A percentile compares a stretch with the other conserved stretches of the same genome.
Conservation (phyloP, 495 filamentous ascomycete species). For the Friedmanniomyces endolithicus region DNA sequence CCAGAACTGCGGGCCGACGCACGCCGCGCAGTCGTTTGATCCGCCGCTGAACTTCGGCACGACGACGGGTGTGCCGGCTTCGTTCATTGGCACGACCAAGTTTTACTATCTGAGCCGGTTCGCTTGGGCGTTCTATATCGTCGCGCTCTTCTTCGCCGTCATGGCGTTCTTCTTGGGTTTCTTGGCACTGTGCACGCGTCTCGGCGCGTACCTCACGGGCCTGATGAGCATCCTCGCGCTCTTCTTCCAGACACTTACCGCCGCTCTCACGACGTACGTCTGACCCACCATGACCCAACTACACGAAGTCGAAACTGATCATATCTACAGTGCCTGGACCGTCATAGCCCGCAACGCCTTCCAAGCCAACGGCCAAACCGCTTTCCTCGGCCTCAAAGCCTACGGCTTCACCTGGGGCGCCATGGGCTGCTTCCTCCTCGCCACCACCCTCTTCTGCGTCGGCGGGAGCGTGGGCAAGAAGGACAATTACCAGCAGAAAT, state of each 20-base stretch:
- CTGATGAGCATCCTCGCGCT: constrained; percentile 42
- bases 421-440: constrained; percentile 54
- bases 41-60: constrained; percentile 54
- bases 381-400: constrained; percentile 56
- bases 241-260: constrained; percentile 50
- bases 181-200: constrained; percentile 46
- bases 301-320: constrained; percentile 7
- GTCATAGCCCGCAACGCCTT: constrained; percentile 68
- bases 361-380: constrained; percentile 40
- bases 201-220: constrained; percentile 49
- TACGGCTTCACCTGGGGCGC: constrained; percentile 84
- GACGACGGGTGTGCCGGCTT: constrained; percentile 38
- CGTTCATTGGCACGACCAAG: constrained; percentile 44
- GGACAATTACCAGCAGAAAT: constrained; percentile 6
- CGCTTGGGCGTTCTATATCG: constrained; percentile 59
- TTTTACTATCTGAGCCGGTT: constrained; percentile 58
- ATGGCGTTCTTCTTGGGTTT: constrained; percentile 48
- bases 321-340: constrained; percentile 49
- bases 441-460: constrained; percentile 58
- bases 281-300: neutral
- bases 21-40: constrained; percentile 53
- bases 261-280: constrained; percentile 62
- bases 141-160: constrained; percentile 54
- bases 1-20: constrained; percentile 38
- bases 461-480: constrained; percentile 31